A percentile compares a stretch with the other conserved stretches of the same genome.
Conservation (phyloP, 495 filamentous ascomycete genomes). For the Aspergillus nidulans region DNA sequence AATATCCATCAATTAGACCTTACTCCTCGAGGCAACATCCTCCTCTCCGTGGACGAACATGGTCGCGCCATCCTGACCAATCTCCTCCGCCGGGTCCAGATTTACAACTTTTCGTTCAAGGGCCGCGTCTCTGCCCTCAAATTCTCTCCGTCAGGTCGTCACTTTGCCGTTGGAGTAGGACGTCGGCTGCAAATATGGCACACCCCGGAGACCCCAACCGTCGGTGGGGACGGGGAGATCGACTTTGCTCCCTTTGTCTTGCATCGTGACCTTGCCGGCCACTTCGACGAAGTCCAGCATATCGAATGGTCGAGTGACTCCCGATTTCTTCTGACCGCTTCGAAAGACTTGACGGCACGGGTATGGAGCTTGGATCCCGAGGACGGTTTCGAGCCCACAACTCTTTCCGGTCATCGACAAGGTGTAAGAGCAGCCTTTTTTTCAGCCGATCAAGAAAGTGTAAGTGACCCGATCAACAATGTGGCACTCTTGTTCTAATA, state of each 20-base stretch:
- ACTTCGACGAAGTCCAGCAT: constrained; percentile 78
- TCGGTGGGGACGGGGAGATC: constrained; percentile 70
- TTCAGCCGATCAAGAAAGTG: constrained; percentile 81
- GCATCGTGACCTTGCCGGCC: constrained; percentile 78
- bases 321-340: constrained; percentile 84
- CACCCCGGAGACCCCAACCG: constrained; percentile 80
- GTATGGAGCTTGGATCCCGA: constrained; percentile 92
- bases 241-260: constrained; percentile 93
- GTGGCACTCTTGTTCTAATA: constrained; percentile 47
- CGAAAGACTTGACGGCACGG: constrained; percentile 85
- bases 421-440: constrained; percentile 87
- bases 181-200: constrained; percentile 91
- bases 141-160: constrained; percentile 85
- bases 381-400: constrained; percentile 83
- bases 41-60: constrained; percentile 91
- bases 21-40: constrained; percentile 80
- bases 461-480: constrained; percentile 27
- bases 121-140: constrained; percentile 74
- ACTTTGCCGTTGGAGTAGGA: constrained; percentile 83
- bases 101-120: constrained; percentile 94
- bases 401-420: constrained; percentile 83
- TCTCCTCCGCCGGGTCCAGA: constrained; percentile 72
- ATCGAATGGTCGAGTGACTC: constrained; percentile 96
- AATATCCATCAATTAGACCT: constrained; percentile 87
- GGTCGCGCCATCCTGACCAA: constrained; percentile 89